Base-by-base conservation (phyloP, 352 stramenopile species). In the Globisporangium camurandrum region DNA sequence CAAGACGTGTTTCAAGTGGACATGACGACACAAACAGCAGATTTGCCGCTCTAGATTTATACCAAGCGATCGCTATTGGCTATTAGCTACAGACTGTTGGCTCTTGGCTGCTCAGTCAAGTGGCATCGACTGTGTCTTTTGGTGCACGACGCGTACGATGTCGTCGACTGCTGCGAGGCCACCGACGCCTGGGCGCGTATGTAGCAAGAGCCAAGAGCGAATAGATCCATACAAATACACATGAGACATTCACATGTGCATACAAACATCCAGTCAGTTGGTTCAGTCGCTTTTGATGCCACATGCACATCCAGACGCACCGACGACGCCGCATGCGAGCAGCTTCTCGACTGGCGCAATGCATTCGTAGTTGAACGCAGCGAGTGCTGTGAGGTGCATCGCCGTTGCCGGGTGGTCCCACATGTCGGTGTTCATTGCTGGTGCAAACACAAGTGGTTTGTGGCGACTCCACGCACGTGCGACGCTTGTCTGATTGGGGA, bases 401-500 rank as follows among this genome's bases (percentile, higher is more conserved):
- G 63, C 62, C 17, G 95, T 99, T 50, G 97, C 68, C 5, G 93
- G 90, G 67, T 99, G 93, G 44, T 92, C 73, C 90, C 93, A 99
- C 95, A 99, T 99, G 58, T 94, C 86, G 14, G 95, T 98, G 66
- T 98, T 99, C 95, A 99, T 99, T 11, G 95, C 95, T 5, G 95
- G 95, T 20, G 92, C 91, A 22, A 96, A 83, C 12, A 98, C 52
- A 20, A 98, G 71, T 7, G 95, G 93, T 57, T 98, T 98, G 33
- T 62, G 69, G 56, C 80, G 81, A 55, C 93, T 91, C 95, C 95
- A 98, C 30, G 95, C 95, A 2, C 95, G 79, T 2, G 86, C 71
- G 14, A 97, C 71, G 56, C 88, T 97, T 2, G 89, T 97, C 83
- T 94, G 50, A n/a, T n/a, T n/a, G n/a, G n/a, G n/a, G n/a, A n/a